phyloP scores from a whole-genome alignment of 768 basidiomycete species.

The Lyophyllum decastes region DNA sequence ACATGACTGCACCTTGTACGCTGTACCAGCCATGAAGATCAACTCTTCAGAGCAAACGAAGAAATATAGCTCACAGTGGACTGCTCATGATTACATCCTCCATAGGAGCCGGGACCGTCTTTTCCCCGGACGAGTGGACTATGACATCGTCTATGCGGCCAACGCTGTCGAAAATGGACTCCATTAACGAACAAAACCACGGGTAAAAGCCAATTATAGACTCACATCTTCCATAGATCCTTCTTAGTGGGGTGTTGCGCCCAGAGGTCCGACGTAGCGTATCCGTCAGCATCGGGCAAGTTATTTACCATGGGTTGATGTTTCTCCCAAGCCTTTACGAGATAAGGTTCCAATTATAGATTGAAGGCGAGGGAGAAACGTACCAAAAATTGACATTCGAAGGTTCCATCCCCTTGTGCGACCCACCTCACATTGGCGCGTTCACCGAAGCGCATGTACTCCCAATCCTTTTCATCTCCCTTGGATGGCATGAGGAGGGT shows the following conservation, averaged over 20 bases:
- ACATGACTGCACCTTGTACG: constrained; percentile 33
- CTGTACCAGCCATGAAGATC: background rate
- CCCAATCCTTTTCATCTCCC: constrained; percentile 30
- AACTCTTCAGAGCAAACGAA: background rate
- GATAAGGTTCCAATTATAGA: background rate
- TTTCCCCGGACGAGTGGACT: constrained; percentile 37
- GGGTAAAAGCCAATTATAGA: background rate
- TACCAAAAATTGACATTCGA: constrained; percentile 40
- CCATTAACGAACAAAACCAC: no score
- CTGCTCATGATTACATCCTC: constrained; percentile 25
- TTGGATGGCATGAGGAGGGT: constrained; percentile 6
- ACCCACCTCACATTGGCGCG: constrained; percentile 31
- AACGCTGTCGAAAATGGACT: constrained; percentile 26
- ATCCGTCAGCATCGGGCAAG: constrained; percentile 33
- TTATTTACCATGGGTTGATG: constrained; percentile 33
- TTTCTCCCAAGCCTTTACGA: constrained; percentile 26
- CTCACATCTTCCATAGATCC: constrained; percentile 36
- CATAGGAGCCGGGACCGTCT: constrained; percentile 37
- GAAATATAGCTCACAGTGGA: constrained; percentile 15
- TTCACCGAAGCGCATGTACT: constrained; percentile 30
- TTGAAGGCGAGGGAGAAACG: background rate
- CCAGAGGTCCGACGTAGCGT: constrained; percentile 39
- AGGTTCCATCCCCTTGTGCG: constrained; percentile 35
- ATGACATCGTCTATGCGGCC: constrained; percentile 43
- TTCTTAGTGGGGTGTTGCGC: constrained; percentile 37